Percentiles rank a stretch among this genome's conserved stretches.
phyloP scores from a whole-genome alignment of 306 rosid genomes.

The Cotoneaster glaucophyllus region DNA sequence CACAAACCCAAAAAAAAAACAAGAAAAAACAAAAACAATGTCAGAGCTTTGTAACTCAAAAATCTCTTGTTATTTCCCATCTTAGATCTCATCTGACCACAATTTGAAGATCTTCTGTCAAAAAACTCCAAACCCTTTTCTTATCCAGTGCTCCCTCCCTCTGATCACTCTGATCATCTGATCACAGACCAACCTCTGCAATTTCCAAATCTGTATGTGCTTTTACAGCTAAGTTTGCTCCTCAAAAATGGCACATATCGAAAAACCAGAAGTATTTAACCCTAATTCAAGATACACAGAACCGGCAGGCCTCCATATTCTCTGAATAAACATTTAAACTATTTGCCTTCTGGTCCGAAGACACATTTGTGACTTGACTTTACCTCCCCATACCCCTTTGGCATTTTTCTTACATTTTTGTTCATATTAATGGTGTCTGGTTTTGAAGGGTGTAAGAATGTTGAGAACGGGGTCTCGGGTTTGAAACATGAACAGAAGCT shows the following conservation, averaged over 20 bases:
- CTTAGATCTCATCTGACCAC: slow-evolving; percentile 66
- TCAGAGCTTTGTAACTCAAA: slow-evolving; percentile 62
- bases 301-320: slow-evolving; percentile 59
- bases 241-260: slow-evolving; percentile 42
- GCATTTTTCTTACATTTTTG: slow-evolving; percentile 36
- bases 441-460: slow-evolving; percentile 30
- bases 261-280: slow-evolving; percentile 38
- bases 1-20: slow-evolving; percentile 28
- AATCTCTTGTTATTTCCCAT: slow-evolving; percentile 42
- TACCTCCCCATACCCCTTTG: slow-evolving; percentile 67
- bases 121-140: slow-evolving; percentile 54
- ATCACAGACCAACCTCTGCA: slow-evolving; percentile 70
- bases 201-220: slow-evolving; percentile 36
- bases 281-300: slow-evolving; percentile 66
- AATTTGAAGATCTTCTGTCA: slow-evolving; percentile 48
- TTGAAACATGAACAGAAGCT: slow-evolving; percentile 33
- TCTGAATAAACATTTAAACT: slow-evolving; percentile 58
- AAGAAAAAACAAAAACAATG: slow-evolving; percentile 33
- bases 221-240: slow-evolving; percentile 81
- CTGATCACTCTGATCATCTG: slow-evolving; percentile 41
- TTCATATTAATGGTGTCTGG: slow-evolving; percentile 52
- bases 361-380: slow-evolving; percentile 36
- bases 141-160: slow-evolving; percentile 50
- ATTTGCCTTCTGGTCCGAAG: slow-evolving; percentile 47
- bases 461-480: slow-evolving; percentile 29